Evolutionary conservation across 176 grass and related monocot species (phyloP).

Genomic region (Hsuehochloa calcarea): DNA sequence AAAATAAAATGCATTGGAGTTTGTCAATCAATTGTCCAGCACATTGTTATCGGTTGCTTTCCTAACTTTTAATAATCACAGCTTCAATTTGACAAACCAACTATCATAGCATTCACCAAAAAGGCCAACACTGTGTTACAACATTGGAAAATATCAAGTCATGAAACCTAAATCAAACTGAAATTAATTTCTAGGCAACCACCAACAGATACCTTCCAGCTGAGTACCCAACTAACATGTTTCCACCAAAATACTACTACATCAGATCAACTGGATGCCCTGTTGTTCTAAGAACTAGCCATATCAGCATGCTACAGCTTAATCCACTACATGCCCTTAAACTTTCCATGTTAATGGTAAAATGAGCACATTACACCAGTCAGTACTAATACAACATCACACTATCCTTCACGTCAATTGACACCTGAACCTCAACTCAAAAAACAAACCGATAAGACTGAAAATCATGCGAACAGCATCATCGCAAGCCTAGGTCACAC

Average conservation of each 20-base stretch:
- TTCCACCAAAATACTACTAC: neutral
- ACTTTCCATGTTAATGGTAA: neutral
- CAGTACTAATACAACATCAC: neutral
- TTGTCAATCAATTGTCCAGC: neutral
- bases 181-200: neutral
- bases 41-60: neutral
- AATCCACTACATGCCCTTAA: neutral
- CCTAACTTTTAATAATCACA: neutral
- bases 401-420: neutral
- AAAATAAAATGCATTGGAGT: neutral
- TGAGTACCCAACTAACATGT: neutral
- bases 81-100: neutral
- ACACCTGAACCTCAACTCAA: neutral
- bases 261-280: neutral
- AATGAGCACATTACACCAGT: neutral
- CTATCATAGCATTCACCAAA: neutral
- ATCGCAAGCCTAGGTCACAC: neutral
- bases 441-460: neutral
- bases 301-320: slow-evolving; percentile 1
- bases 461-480: neutral
- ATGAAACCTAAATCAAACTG: neutral
- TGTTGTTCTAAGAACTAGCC: neutral
- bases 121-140: neutral
- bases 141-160: neutral
- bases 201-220: neutral